These are phyloP conservation scores for Fremontodendron californicum DNA, from an alignment of 345 rosid genomes.

Conservation along the genomic window DNA sequence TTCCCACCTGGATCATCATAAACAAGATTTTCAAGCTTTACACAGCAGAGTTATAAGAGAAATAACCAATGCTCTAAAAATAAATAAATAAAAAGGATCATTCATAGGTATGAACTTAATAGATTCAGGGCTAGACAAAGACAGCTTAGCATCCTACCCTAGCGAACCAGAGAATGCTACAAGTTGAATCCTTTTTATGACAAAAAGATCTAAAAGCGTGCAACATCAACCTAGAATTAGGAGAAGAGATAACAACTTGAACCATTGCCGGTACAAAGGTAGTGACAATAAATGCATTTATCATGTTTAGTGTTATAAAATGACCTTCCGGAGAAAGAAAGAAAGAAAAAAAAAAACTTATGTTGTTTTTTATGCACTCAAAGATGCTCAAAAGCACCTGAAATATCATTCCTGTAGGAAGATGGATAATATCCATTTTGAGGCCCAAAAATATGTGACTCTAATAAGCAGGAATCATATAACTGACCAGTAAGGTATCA, in stretches of 20 bases:
- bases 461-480: not conserved
- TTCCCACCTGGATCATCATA: conserved; percentile 61
- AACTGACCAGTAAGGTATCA: not conserved
- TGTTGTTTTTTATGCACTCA: not conserved
- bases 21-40: conserved; percentile 6
- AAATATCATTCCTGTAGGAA: not conserved
- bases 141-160: not conserved
- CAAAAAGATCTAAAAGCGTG: not conserved
- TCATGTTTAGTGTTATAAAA: not conserved
- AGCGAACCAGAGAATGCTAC: not conserved
- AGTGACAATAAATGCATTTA: not conserved
- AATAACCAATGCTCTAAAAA: not conserved
- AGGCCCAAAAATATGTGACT: not conserved
- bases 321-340: too few species aligned
- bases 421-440: not conserved
- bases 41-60: conserved; percentile 1
- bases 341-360: not conserved
- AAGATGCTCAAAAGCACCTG: not conserved
- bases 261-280: not conserved
- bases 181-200: not conserved
- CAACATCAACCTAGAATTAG: not conserved
- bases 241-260: not conserved
- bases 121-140: not conserved
- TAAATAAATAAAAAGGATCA: not conserved
- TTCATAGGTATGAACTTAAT: not conserved